Evolutionary conservation across 2,329 filamentous ascomycete species (phyloP).

Genomic region (Coccinonectria pachysandricola): DNA sequence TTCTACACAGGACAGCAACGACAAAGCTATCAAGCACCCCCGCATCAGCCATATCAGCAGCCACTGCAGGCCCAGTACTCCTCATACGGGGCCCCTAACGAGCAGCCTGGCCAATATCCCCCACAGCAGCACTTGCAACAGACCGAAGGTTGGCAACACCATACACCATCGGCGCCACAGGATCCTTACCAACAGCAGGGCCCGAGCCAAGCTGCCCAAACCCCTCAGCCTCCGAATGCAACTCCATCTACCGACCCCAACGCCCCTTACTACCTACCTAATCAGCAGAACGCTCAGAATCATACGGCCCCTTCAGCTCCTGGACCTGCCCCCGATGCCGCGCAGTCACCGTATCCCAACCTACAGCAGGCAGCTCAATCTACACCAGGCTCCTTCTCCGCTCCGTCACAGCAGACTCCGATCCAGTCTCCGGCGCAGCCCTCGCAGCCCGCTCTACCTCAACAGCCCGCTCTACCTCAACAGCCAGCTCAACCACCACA

Average conservation of each 20-base stretch:
- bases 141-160: slow-evolving; percentile 41
- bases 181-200: slow-evolving; percentile 21
- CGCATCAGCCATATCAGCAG: slow-evolving; percentile 22
- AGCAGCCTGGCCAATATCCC: slow-evolving; percentile 32
- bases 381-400: slow-evolving; percentile 33
- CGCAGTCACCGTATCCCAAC: slow-evolving; percentile 42
- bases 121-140: slow-evolving; percentile 37
- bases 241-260: slow-evolving; percentile 37
- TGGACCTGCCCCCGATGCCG: slow-evolving; percentile 30
- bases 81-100: slow-evolving; percentile 31
- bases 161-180: slow-evolving; percentile 27
- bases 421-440: slow-evolving; percentile 9
- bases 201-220: slow-evolving; percentile 17
- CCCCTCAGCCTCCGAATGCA: slow-evolving; percentile 19
- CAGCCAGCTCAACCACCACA: slow-evolving; percentile 21
- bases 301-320: slow-evolving; percentile 28
- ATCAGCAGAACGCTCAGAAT: slow-evolving; percentile 23
- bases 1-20: slow-evolving; percentile 66
- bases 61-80: slow-evolving; percentile 28
- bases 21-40: slow-evolving; percentile 42
- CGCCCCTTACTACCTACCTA: slow-evolving; percentile 48
- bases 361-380: slow-evolving; percentile 40
- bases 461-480: slow-evolving; percentile 21
- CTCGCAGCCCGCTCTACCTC: slow-evolving; percentile 25
- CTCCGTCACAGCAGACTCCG: slow-evolving; percentile 20